Evolutionary conservation across 805 yeast species (phyloP).

Genomic region (Saitoella complicata): DNA sequence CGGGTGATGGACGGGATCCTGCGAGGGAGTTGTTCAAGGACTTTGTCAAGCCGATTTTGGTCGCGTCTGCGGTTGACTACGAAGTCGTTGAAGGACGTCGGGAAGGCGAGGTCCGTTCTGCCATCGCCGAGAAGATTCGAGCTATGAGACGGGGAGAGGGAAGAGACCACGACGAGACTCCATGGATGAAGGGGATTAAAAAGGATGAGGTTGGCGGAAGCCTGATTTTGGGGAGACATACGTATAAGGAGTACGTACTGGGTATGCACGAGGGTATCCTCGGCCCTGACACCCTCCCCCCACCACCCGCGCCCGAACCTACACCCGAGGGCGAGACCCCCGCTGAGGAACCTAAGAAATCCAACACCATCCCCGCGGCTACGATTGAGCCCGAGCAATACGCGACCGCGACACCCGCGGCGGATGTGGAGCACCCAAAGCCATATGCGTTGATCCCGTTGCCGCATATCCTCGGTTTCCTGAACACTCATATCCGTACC

Average conservation of each 20-base stretch:
- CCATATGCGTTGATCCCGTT: conserved; percentile 48
- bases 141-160: conserved; percentile 35
- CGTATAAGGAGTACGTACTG: conserved; percentile 75
- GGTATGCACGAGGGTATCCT: conserved; percentile 91
- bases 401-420: conserved; percentile 36
- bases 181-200: conserved; percentile 19
- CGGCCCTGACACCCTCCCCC: conserved; percentile 56
- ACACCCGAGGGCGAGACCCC: conserved; percentile 1
- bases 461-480: conserved; percentile 66
- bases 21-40: conserved; percentile 58
- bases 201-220: conserved; percentile 54
- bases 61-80: conserved; percentile 70
- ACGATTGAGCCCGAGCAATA: conserved; percentile 49
- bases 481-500: conserved; percentile 57
- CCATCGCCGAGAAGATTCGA: conserved; percentile 73
- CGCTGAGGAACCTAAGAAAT: conserved; percentile 6
- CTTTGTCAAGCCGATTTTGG: conserved; percentile 71
- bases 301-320: conserved; percentile 4
- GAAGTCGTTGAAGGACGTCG: conserved; percentile 60
- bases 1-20: conserved; percentile 70
- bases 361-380: conserved; percentile 32
- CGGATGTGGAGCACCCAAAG: conserved; percentile 23
- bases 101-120: conserved; percentile 75
- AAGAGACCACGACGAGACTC: conserved; percentile 18
- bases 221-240: conserved; percentile 86